These are phyloP conservation scores for Lipomyces orientalis DNA, from an alignment of 805 yeast genomes.

Conservation along the genomic window DNA sequence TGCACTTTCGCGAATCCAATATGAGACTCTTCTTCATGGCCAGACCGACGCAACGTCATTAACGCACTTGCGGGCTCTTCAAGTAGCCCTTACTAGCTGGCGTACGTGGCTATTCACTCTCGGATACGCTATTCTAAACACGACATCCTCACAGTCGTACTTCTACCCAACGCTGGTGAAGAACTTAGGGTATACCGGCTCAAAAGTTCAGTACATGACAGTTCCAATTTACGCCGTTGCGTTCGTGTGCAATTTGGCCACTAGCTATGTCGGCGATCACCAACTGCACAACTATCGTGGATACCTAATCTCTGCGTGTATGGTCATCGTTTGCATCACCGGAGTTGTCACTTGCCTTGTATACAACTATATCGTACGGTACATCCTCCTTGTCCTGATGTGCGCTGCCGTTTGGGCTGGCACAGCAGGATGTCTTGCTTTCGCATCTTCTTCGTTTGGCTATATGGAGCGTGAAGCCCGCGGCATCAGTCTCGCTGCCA, in stretches of 20 bases:
- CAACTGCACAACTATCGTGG: conserved; percentile 22
- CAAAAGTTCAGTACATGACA: conserved; percentile 11
- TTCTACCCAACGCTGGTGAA: conserved; percentile 26
- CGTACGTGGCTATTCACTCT: conserved; percentile 25
- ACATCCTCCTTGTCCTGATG: conserved; percentile 24
- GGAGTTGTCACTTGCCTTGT: conserved; percentile 12
- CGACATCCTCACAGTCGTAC: conserved; percentile 22
- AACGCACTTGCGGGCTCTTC: conserved; percentile 19
- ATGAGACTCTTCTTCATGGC: conserved; percentile 17
- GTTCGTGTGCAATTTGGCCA: conserved; percentile 13
- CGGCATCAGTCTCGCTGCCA: conserved; percentile 27
- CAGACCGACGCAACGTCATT: background rate
- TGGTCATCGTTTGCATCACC: conserved; percentile 4
- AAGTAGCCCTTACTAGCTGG: conserved; percentile 16
- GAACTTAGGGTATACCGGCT: conserved; percentile 20
- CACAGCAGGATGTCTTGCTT: conserved; percentile 26
- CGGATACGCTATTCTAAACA: conserved; percentile 19
- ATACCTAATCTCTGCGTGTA: conserved; percentile 8
- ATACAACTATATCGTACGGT: conserved; percentile 22
- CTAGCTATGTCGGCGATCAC: conserved; percentile 23
- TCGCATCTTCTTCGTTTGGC: conserved; percentile 23
- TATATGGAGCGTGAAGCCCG: conserved; percentile 32
- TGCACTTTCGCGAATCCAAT: conserved; percentile 27
- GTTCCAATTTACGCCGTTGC: conserved; percentile 22
- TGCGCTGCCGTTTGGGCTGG: conserved; percentile 25